These are phyloP conservation scores for Hirschfeldia incana DNA, from an alignment of 345 rosid genomes.

Conservation along the genomic window DNA sequence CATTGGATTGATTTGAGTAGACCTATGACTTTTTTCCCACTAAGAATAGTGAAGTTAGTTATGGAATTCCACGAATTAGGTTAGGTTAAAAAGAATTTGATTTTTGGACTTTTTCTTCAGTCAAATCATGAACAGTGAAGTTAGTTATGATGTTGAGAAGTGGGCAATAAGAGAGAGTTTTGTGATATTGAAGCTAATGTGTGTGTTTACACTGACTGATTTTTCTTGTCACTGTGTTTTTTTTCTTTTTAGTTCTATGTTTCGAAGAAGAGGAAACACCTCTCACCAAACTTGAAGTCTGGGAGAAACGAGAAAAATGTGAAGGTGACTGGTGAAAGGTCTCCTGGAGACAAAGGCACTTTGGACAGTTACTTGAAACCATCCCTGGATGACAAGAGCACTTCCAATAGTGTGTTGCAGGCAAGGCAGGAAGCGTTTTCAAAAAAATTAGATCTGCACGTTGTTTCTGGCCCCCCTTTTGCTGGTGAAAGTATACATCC, in stretches of 20 bases:
- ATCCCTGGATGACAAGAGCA: conserved; percentile 44
- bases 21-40: not conserved
- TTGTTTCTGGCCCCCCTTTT: conserved; percentile 28
- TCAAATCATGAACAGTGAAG: not conserved
- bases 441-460: conserved; percentile 50
- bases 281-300: conserved; percentile 61
- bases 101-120: not conserved
- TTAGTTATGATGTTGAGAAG: conserved; percentile 7
- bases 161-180: not conserved
- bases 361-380: conserved; percentile 61
- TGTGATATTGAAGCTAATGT: conserved; percentile 8
- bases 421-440: conserved; percentile 46
- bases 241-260: conserved; percentile 57
- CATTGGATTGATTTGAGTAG: conserved; percentile 2
- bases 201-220: conserved; percentile 4
- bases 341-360: conserved; percentile 73
- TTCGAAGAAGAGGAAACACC: conserved; percentile 78
- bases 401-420: conserved; percentile 32
- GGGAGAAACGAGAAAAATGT: conserved; percentile 57
- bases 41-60: not conserved
- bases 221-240: conserved; percentile 1
- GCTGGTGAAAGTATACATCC: conserved; percentile 38
- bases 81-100: not conserved
- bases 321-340: conserved; percentile 48
- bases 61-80: too few relatives aligned